These are phyloP conservation scores for Phoma sp. DNA, from an alignment of 2,329 filamentous ascomycete species.

Conservation along the genomic window DNA sequence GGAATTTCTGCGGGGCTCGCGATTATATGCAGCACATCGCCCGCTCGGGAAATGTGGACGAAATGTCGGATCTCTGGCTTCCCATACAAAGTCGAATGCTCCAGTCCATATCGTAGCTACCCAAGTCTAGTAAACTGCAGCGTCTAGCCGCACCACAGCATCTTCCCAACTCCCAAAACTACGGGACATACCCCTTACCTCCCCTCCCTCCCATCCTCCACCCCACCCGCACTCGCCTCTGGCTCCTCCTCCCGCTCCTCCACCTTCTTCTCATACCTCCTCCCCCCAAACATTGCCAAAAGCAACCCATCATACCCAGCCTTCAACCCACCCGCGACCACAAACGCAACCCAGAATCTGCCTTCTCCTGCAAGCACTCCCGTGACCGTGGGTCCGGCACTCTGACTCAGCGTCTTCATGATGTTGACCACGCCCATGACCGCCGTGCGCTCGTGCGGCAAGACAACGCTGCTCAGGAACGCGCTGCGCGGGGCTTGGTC, in stretches of 20 bases:
- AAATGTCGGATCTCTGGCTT: too few species aligned
- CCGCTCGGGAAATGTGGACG: too few species aligned
- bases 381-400: conserved; percentile 43
- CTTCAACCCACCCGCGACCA: conserved; percentile 46
- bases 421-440: conserved; percentile 51
- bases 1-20: too few species aligned
- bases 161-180: too few species aligned
- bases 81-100: too few species aligned
- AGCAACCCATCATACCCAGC: conserved; percentile 45
- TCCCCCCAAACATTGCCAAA: conserved; percentile 43
- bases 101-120: too few species aligned
- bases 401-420: conserved; percentile 45
- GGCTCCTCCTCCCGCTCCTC: not conserved
- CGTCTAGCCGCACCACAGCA: too few species aligned
- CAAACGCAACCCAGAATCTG: conserved; percentile 49
- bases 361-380: conserved; percentile 42
- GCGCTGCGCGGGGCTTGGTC: conserved; percentile 48
- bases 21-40: too few species aligned
- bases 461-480: conserved; percentile 42
- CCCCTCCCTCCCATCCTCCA: not conserved
- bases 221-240: not conserved
- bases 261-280: conserved; percentile 26
- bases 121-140: too few species aligned
- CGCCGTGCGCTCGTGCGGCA: conserved; percentile 45
- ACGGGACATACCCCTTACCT: not conserved